Conservation (phyloP, 768 basidiomycete species). For the Boletales sp. region DNA sequence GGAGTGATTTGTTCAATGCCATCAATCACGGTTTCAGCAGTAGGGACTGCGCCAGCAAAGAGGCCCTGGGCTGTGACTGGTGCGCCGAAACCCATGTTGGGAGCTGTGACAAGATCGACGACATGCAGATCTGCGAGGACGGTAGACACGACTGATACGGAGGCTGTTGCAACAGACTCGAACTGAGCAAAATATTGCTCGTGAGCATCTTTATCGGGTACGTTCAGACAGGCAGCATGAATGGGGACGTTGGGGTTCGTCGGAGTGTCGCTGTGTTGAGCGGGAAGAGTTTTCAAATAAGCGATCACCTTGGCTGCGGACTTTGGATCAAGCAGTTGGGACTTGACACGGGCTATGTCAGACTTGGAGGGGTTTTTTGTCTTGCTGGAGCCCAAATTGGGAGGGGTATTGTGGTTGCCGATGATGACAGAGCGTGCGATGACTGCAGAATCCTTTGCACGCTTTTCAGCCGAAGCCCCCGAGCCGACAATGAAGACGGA, state of each 20-base stretch:
- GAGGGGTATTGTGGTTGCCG: conserved; percentile 40
- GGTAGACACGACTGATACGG: conserved; percentile 46
- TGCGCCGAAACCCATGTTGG: conserved; percentile 70
- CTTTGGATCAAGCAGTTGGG: conserved; percentile 62
- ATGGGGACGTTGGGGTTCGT: conserved; percentile 45
- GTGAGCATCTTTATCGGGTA: conserved; percentile 60
- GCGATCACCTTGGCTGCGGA: conserved; percentile 67
- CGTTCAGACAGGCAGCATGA: conserved; percentile 72
- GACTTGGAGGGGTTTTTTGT: conserved; percentile 43
- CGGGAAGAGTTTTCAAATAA: conserved; percentile 63
- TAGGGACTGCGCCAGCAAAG: conserved; percentile 73
- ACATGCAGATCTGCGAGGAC: conserved; percentile 60
- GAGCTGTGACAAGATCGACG: conserved; percentile 54
- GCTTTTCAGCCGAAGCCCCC: conserved; percentile 45
- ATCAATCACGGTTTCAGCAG: conserved; percentile 63
- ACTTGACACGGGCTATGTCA: conserved; percentile 61
- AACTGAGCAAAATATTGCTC: conserved; percentile 56
- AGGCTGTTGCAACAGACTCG: conserved; percentile 43
- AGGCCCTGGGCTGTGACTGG: conserved; percentile 66
- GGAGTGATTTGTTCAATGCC: conserved; percentile 73
- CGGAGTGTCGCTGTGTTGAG: conserved; percentile 9
- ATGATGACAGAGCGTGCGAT: conserved; percentile 66
- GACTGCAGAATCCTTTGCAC: conserved; percentile 61
- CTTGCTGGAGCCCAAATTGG: conserved; percentile 33
- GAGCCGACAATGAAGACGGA: conserved; percentile 29